A percentile compares a stretch with the other conserved stretches of the same genome.
These are phyloP conservation scores for Aureobasidium zeae DNA, from an alignment of 2,329 filamentous ascomycete species.

Conservation along the genomic window DNA sequence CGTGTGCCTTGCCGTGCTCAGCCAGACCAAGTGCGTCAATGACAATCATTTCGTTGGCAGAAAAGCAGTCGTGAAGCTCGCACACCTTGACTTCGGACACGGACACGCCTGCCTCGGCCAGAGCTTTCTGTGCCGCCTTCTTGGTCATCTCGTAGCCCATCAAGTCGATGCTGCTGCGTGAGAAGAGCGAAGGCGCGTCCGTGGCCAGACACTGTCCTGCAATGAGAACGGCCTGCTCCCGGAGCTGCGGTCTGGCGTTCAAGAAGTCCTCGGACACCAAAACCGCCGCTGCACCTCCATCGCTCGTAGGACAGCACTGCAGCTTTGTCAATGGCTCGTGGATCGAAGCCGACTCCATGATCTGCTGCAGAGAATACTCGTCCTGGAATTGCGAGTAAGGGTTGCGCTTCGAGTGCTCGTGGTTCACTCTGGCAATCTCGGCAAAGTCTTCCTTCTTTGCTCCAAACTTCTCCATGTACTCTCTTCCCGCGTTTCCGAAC, in stretches of 20 bases:
- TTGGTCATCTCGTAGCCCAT: conserved; percentile 81
- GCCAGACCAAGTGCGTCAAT: conserved; percentile 76
- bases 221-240: conserved; percentile 73
- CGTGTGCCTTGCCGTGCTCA: conserved; percentile 75
- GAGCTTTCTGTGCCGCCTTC: conserved; percentile 59
- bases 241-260: conserved; percentile 71
- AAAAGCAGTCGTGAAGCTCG: conserved; percentile 96
- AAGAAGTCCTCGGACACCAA: conserved; percentile 85
- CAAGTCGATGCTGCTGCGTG: conserved; percentile 70
- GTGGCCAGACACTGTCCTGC: conserved; percentile 84
- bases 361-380: conserved; percentile 78
- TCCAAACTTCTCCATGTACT: conserved; percentile 95
- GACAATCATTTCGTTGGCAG: conserved; percentile 83
- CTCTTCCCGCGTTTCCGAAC: conserved; percentile 86
- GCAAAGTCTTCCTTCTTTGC: conserved; percentile 80
- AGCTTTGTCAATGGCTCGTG: conserved; percentile 86
- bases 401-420: conserved; percentile 82
- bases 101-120: conserved; percentile 59
- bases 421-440: conserved; percentile 88
- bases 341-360: conserved; percentile 67
- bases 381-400: conserved; percentile 97
- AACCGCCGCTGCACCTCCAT: conserved; percentile 81
- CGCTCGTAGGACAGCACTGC: conserved; percentile 96
- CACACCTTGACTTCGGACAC: conserved; percentile 68
- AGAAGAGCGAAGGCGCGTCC: conserved; percentile 72